A percentile compares a stretch with the other conserved stretches of the same genome.
These are phyloP conservation scores for Puccinia polysora DNA, from an alignment of 1,284 basidiomycete genomes.

Conservation along the genomic window DNA sequence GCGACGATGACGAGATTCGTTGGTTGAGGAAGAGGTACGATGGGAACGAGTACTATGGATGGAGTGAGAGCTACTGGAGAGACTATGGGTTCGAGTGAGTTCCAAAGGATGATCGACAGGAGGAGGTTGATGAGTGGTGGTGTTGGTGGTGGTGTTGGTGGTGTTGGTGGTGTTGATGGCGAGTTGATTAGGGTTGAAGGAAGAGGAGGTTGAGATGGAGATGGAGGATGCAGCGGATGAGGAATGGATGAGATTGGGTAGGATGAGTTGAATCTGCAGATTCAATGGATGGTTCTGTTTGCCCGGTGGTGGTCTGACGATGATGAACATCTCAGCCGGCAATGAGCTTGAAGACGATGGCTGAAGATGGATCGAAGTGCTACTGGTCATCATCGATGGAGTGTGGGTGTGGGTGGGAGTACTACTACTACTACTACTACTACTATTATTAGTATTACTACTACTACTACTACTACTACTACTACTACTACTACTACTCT, in stretches of 20 bases:
- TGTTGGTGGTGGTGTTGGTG: neutral
- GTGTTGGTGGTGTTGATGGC: neutral
- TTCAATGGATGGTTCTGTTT: constrained; percentile 82
- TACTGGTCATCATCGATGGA: too few relatives aligned
- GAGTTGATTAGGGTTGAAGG: neutral
- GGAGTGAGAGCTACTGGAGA: constrained; percentile 52
- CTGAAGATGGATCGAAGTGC: too few relatives aligned
- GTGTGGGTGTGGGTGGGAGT: too few relatives aligned
- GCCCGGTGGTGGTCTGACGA: constrained; percentile 76
- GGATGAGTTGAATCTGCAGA: constrained; percentile 84
- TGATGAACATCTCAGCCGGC: constrained; percentile 55
- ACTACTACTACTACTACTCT: too few relatives aligned
- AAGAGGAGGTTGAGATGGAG: neutral
- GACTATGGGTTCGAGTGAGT: neutral
- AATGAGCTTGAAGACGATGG: too few relatives aligned
- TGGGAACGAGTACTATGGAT: constrained; percentile 54
- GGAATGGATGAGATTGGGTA: neutral
- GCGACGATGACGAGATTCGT: constrained; percentile 61
- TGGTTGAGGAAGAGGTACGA: constrained; percentile 57
- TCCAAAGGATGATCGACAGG: neutral
- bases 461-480: too few relatives aligned
- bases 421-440: too few relatives aligned
- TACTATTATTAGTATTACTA: too few relatives aligned
- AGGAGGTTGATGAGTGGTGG: neutral
- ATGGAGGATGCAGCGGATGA: neutral